Base-by-base conservation (phyloP, 768 basidiomycete species). In the Suillus occidentalis region DNA sequence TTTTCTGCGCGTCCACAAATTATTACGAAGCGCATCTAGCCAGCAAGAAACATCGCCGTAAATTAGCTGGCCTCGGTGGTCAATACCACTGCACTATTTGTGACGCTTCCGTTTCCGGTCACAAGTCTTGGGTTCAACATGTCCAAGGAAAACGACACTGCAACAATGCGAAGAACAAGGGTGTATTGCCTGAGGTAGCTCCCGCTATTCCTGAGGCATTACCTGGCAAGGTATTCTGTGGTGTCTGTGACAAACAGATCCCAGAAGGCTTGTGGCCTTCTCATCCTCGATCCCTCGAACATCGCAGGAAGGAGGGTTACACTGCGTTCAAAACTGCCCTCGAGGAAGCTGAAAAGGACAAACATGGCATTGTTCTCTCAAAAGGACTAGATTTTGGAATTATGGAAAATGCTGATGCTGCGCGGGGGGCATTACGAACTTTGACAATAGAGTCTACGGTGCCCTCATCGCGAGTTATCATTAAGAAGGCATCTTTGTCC, bases 301-400 rank as follows among this genome's bases (percentile, higher is more conserved):
- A 87, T 66, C 64, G 65, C 28, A 75, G 72, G 37, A 79, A 78
- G 31, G 79, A 81, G 67, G 68, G 63, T 8, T 85, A 79, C 63
- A 66, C 78, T 0, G 70, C 75, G 6, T 83, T 82, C 65, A 76
- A 78, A 49, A 72, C 77, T 2, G 83, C 79, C 0, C 62, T 86
- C 16, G 83, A 85, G 13, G 84, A 84, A 49, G 83, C 86, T 0
- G 83, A 86, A 60, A 80, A 79, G 49, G 86, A 88, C 66, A 86
- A 85, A 61, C 76, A 87, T 55, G 85, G 84, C 1, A 72, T 88
- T 10, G 68, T 71, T 0, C 72, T 89, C 4, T 72, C 76, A 6
- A 81, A 81, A 2, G 72, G 76, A 7, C 71, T 84, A 14, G 81
- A 89, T 68, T 84, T 89, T 60, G 86, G 80, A 4, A 75, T 88